Evolutionary conservation across 345 rosid genomes (phyloP), one percentile per base, ranked within the genome.

Genomic region (Sonneratia caseolaris): DNA sequence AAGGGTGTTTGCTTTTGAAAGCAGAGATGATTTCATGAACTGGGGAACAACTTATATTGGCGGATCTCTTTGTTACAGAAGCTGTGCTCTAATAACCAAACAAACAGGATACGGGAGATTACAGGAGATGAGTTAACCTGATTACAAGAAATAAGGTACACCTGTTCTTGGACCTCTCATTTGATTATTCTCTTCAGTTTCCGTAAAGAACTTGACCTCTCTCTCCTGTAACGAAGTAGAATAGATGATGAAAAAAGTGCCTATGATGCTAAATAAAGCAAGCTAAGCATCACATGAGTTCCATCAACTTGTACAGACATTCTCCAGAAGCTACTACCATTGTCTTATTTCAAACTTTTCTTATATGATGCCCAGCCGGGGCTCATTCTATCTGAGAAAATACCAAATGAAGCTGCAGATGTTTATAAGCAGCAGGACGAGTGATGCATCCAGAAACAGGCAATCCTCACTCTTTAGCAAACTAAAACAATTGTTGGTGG

Each of bases 161-260:
- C 99, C 97, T 62, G 99, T 89, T 78, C 99, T 86, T 40, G 99
- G 99, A 69, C 99, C 99, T 82, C 99, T 90, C 99, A 92, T 95
- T 81, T 92, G 99, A 77, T 89, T 92, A 87, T 95, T 95, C 89
- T 95, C 99, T 78, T 95, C 99, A 0, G 99, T 95, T 82, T 95
- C 97, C 0, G 97, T 95, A 83, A 95, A 95, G 76, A 95, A 92
- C 79, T 92, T 92, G 77, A 95, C 99, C 76, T 92, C 99, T 70
- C 97, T 91, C 84, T 95, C 99, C 99, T 95, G 70, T 73, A 57
- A 66, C 22, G 71, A 37, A 77, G 61, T 18, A 79, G 53, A 71
- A 37, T 32, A 32, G 9, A 27, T 4, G 66, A 47, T 47, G 51
- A 47, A 9, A 47, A 47, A 47, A 27, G 51, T 3, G 9, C 51